Percentiles rank a stretch among this genome's conserved stretches.
Conservation (phyloP, 768 basidiomycete species). For the Udeniomyces megalosporus region DNA sequence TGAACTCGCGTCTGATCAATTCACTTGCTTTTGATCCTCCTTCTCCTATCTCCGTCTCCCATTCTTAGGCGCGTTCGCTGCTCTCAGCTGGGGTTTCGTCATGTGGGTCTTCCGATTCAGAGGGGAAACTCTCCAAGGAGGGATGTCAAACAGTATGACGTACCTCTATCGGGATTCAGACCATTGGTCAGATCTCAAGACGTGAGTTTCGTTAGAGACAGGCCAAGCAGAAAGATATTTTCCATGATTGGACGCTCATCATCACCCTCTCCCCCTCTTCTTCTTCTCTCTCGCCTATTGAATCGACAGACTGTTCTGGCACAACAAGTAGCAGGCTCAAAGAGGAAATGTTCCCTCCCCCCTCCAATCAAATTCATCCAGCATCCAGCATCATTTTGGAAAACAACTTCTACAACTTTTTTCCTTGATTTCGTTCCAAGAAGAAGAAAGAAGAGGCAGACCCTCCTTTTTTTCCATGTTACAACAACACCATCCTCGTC, state of each 20-base stretch:
- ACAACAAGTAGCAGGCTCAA: slow-evolving; percentile 53
- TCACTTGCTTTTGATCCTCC: neutral
- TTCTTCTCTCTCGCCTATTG: neutral
- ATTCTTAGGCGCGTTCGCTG: slow-evolving; percentile 6
- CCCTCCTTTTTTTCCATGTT: neutral
- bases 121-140: slow-evolving; percentile 82
- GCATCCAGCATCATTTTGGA: too few relatives aligned
- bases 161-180: slow-evolving; percentile 93
- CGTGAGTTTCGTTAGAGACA: too few relatives aligned
- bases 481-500: too few relatives aligned
- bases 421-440: too few relatives aligned
- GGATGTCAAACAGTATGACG: slow-evolving; percentile 36
- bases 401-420: too few relatives aligned
- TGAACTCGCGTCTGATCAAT: too few relatives aligned
- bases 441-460: neutral
- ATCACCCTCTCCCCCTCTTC: neutral
- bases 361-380: too few relatives aligned
- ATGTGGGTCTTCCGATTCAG: slow-evolving; percentile 89
- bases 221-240: too few relatives aligned
- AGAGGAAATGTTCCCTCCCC: neutral
- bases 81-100: slow-evolving; percentile 74
- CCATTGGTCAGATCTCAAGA: slow-evolving; percentile 61
- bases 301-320: slow-evolving; percentile 51
- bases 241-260: too few relatives aligned
- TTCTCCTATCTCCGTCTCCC: neutral